Base-by-base conservation (phyloP, 2,329 filamentous ascomycete genomes). In the Aspergillus sp. region DNA sequence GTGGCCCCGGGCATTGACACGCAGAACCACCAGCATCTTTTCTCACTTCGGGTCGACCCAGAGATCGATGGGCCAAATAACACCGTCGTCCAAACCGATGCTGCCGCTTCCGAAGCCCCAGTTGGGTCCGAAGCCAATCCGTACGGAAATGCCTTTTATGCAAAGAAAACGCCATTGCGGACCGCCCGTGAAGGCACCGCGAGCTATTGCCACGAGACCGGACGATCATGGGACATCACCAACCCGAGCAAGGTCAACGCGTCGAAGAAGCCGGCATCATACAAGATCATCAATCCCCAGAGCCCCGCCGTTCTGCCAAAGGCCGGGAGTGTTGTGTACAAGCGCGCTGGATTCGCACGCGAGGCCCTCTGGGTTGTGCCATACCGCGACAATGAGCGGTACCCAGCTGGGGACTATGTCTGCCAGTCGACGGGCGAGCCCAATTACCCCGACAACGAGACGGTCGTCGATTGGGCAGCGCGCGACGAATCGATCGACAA, bases 1-100 rank as follows among this genome's bases (percentile, higher is more conserved):
- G 86, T 94, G 4, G 88, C 88, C 47, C 82, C 82, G 0, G 77
- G 82, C 28, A 84, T 93, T 52, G 91, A 91, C 49, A 86, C 86
- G 1, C 86, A 93, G 64, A 93, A 93, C 65, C 86, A 94, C 60
- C 86, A 94, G 60, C 86, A 94, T 60, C 72, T 94, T 19, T 94
- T 94, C 73, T 93, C 84, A 51, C 67, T 94, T 31, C 82, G 86
- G 26, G 67, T 93, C 31, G 83, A 94, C 53, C 76, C 86, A 15
- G 88, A 86, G 52, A 74, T 94, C 36, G 86, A 93, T 53, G 86
- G 86, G 0, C 72, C 77, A 2, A 72, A 78, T 45, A 94, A 94
- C 58, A 85, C 84, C 0, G 69, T 93, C 37, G 84, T 31, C 10
- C 47, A 49, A 32, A 45, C 20, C 20, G 47, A 49, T 16, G 47